phyloP scores from a whole-genome alignment of 2,329 filamentous ascomycete genomes.

The Trichophaea hybrida region DNA sequence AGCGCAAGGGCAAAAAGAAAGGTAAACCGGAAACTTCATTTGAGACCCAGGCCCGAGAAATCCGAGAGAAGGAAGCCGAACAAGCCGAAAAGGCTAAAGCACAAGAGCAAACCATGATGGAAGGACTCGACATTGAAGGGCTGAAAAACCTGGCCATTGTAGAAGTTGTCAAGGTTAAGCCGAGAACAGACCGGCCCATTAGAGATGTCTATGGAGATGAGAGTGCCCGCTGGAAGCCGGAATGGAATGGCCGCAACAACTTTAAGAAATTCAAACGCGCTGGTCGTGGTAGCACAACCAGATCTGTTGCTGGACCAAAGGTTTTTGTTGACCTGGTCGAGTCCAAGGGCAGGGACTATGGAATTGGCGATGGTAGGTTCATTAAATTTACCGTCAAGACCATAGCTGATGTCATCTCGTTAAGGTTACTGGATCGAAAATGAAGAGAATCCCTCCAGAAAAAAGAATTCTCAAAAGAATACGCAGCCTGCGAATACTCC shows the following conservation, averaged over 20 bases:
- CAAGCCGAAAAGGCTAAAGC: slow-evolving; percentile 30
- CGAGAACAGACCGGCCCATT: slow-evolving; percentile 25
- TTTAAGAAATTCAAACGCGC: slow-evolving; percentile 66
- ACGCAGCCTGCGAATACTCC: not conserved
- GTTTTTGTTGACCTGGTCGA: slow-evolving; percentile 53
- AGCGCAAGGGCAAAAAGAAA: not conserved
- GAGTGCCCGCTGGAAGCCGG: slow-evolving; percentile 61
- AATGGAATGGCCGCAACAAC: slow-evolving; percentile 89
- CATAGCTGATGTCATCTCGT: slow-evolving; percentile 6
- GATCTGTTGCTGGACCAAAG: slow-evolving; percentile 34
- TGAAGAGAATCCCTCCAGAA: not conserved
- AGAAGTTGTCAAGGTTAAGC: slow-evolving; percentile 56
- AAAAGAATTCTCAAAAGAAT: slow-evolving; percentile 1
- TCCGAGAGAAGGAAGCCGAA: slow-evolving; percentile 36
- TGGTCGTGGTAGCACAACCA: slow-evolving; percentile 34
- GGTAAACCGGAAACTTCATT: not conserved
- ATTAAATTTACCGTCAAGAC: slow-evolving; percentile 1
- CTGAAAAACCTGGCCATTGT: slow-evolving; percentile 62
- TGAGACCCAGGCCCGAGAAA: slow-evolving; percentile 14
- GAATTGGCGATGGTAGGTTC: slow-evolving; percentile 38
- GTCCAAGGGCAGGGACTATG: slow-evolving; percentile 43
- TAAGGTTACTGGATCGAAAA: slow-evolving; percentile 14
- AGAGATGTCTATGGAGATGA: slow-evolving; percentile 29
- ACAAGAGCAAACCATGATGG: slow-evolving; percentile 41
- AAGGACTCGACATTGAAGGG: slow-evolving; percentile 54